Conservation (phyloP, 768 basidiomycete species). For the Calvatia gigantea region DNA sequence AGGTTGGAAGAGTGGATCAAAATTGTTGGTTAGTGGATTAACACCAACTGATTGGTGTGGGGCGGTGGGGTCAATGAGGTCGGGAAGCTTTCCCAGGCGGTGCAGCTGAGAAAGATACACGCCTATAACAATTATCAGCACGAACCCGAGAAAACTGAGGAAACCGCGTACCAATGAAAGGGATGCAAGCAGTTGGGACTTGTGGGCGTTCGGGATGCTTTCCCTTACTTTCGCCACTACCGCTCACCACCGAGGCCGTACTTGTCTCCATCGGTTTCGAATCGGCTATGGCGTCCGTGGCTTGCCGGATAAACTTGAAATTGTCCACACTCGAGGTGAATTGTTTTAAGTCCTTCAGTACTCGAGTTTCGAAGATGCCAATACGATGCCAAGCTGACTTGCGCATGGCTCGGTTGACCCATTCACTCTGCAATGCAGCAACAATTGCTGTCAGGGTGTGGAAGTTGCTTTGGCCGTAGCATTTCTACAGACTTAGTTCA, state of each 20-base stretch:
- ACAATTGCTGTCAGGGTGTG: conserved; percentile 78
- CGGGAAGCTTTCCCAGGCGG: conserved; percentile 64
- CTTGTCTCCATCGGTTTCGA: conserved; percentile 55
- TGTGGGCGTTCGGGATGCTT: conserved; percentile 35
- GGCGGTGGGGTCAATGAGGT: conserved; percentile 79
- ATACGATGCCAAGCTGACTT: conserved; percentile 62
- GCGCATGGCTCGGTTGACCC: conserved; percentile 64
- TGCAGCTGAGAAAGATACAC: conserved; percentile 74
- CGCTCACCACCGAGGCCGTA: conserved; percentile 49
- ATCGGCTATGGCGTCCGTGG: conserved; percentile 61
- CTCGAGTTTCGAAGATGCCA: conserved; percentile 65
- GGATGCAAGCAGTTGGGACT: conserved; percentile 61
- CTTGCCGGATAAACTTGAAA: conserved; percentile 71
- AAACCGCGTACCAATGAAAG: conserved; percentile 81
- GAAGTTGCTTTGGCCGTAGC: conserved; percentile 74
- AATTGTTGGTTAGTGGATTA: conserved; percentile 57
- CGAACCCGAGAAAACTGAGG: conserved; percentile 10
- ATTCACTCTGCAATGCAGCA: conserved; percentile 66
- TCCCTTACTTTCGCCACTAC: conserved; percentile 34
- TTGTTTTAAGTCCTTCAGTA: conserved; percentile 67
- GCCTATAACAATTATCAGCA: conserved; percentile 36
- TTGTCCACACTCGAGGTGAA: conserved; percentile 64
- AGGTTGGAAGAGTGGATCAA: conserved; percentile 69
- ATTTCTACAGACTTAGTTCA: conserved; percentile 54
- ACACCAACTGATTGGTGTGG: conserved; percentile 66